Evolutionary conservation across 257 asterid species (phyloP), one percentile per base, ranked within the genome.

Genomic region (Solanum clarkiae): DNA sequence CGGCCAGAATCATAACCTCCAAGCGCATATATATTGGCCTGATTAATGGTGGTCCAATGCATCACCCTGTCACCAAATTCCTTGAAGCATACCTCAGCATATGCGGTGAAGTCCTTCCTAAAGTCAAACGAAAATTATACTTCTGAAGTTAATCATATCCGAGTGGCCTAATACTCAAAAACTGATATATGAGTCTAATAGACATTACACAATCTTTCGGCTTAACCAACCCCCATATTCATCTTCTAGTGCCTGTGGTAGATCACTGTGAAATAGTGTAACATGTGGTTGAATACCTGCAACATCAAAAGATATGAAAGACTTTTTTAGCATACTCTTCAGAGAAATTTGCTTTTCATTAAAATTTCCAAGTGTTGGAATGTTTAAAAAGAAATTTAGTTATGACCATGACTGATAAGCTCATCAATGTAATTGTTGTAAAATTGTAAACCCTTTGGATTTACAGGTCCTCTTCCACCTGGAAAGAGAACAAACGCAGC

Each of bases 221-320:
- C 89, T 92, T 40, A 91, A 88, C 93, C 94, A 92, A 77, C 94
- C 94, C 5, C 85, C 90, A 15, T 93, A 91, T 84, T 90, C 91
- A 47, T 93, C 95, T 47, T 92, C 90, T 24, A 92, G 95, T 72
- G 84, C 89, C 85, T 93, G 94, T 1, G 98, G 96, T 16, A 81
- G 72, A 92, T 93, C 98, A 45, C 81, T 5, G 65, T 93, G 97
- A 83, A 5, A 17, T 53, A 92, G 84, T 12, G 93, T 91, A 29
- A 89, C 86, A 69, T 93, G 95, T 4, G 93, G 94, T 83, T 92
- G 89, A 51, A 94, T 92, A 80, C 96, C 96, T 93, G 88, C 81
- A 81, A 36, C 22, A 82, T n/a, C 8, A 13, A 14, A 36, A 17
- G 15, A 13, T 62, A 47, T 45, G 29, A 6, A 83, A 44, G 83